Percentiles rank a stretch among this genome's conserved stretches.
phyloP scores from a whole-genome alignment of 2,329 filamentous ascomycete genomes.

The Dryadomyces quercivorus region DNA sequence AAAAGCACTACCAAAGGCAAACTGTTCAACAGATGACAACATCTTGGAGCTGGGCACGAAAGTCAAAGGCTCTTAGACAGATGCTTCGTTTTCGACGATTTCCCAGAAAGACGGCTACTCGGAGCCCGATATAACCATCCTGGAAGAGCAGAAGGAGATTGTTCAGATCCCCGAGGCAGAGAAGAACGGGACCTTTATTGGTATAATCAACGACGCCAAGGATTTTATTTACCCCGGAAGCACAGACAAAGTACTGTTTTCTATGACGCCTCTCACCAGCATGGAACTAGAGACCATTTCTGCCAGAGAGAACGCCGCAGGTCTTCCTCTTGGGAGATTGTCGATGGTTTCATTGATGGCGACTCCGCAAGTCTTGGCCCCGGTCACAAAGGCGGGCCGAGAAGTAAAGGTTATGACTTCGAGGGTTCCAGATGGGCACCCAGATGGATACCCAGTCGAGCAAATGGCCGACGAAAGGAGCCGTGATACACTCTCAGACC shows the following conservation, averaged over 20 bases:
- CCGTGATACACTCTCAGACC: neutral
- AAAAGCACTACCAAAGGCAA: neutral
- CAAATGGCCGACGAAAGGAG: neutral
- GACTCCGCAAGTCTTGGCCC: neutral
- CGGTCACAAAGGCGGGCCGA: no score
- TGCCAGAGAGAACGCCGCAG: neutral
- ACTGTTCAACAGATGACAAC: neutral
- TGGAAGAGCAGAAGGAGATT: neutral
- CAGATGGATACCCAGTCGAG: neutral
- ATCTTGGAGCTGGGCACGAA: no score
- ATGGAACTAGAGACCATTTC: neutral
- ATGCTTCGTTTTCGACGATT: neutral
- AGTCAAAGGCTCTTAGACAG: neutral
- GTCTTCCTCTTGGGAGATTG: conserved; percentile 2
- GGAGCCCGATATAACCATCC: neutral
- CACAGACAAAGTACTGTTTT: conserved; percentile 5
- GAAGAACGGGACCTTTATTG: neutral
- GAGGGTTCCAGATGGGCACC: no score
- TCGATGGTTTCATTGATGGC: neutral
- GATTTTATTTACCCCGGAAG: conserved; percentile 1
- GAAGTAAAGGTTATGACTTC: no score
- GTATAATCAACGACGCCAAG: conserved; percentile 1
- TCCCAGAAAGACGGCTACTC: neutral
- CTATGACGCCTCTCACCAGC: conserved; percentile 4
- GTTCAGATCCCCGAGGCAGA: neutral